Conservation (phyloP, 495 filamentous ascomycete genomes). For the Aspergillus affinis region DNA sequence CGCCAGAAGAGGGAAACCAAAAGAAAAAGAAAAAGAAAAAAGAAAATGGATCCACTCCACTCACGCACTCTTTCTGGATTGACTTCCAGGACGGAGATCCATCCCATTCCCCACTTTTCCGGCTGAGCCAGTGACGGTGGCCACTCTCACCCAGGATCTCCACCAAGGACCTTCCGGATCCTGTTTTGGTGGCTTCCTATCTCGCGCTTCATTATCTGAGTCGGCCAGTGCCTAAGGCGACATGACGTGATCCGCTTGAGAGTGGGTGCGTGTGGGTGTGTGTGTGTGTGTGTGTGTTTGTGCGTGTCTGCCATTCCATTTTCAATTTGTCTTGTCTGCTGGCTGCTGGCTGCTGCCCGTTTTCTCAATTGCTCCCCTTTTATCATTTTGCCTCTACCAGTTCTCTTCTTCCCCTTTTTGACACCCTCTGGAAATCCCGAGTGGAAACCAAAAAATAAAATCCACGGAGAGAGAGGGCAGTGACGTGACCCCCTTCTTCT, state of each 20-base stretch:
- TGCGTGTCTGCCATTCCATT: constrained; percentile 1
- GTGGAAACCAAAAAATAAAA: too few species aligned
- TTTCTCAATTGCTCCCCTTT: neutral
- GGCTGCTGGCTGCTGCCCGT: too few species aligned
- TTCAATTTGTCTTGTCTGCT: neutral
- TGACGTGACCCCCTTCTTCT: neutral
- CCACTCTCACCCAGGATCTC: constrained; percentile 11
- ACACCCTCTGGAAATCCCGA: neutral
- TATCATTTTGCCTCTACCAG: too few species aligned
- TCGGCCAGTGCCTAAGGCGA: constrained; percentile 1
- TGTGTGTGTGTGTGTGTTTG: neutral
- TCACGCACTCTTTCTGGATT: constrained; percentile 8
- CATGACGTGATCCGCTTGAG: constrained; percentile 10
- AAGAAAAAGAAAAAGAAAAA: too few species aligned
- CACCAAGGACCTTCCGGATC: constrained; percentile 13
- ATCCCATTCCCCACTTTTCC: constrained; percentile 3
- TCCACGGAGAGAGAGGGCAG: too few species aligned
- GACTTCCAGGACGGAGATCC: constrained; percentile 18
- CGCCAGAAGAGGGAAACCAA: too few species aligned
- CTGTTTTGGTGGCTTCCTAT: constrained; percentile 1
- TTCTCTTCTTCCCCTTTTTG: too few species aligned
- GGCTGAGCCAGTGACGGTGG: constrained; percentile 7
- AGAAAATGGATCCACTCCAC: neutral
- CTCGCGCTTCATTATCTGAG: neutral
- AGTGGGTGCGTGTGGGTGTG: neutral